Evolutionary conservation across 768 basidiomycete species (phyloP), one percentile per base, ranked within the genome.

Genomic region (Lanmaoa rubissima): DNA sequence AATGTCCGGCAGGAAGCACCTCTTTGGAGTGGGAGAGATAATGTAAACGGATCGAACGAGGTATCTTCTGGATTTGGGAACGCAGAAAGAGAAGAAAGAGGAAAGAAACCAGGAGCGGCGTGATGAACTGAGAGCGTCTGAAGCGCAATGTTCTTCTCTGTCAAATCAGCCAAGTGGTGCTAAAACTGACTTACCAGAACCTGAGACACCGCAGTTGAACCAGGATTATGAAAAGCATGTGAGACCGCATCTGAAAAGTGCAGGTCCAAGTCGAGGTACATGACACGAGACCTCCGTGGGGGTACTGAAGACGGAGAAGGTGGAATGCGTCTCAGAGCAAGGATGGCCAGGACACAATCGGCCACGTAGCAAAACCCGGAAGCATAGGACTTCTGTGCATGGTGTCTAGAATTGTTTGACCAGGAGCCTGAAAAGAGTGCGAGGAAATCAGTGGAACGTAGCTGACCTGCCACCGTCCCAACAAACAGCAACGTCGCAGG

Each of bases 281-380:
- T 85, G 12, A 94, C 79, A 3, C 89, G 82, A 1, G 82, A 77
- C 58, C 79, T 81, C 53, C 73, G 67, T 32, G 57, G 48, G 17
- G 68, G 42, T n/a, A 65, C 28, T 19, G 52, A 24, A 44, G 55
- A 51, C 48, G 64, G 53, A 34, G 36, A 52, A 50, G 67, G 60
- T 1, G 64, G 61, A 6, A 73, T 58, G 19, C 78, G 78, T 60
- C 82, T 85, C 42, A 97, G 79, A 5, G 81, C 75, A 54, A 95
- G 80, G 55, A 97, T 85, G 1, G 88, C 88, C 1, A 98, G 80
- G 11, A 94, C 82, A 53, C 88, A 86, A 67, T 98, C 95, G 2
- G 92, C 90, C 21, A 98, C 89, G 67, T 97, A 98, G 76, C 95
- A 98, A 73, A 91, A 98, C 0, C 95, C 95, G 4, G 90, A 84